Evolutionary conservation across 1,284 basidiomycete species (phyloP), one percentile per base, ranked within the genome.

Genomic region (Tilletiaria anomala): DNA sequence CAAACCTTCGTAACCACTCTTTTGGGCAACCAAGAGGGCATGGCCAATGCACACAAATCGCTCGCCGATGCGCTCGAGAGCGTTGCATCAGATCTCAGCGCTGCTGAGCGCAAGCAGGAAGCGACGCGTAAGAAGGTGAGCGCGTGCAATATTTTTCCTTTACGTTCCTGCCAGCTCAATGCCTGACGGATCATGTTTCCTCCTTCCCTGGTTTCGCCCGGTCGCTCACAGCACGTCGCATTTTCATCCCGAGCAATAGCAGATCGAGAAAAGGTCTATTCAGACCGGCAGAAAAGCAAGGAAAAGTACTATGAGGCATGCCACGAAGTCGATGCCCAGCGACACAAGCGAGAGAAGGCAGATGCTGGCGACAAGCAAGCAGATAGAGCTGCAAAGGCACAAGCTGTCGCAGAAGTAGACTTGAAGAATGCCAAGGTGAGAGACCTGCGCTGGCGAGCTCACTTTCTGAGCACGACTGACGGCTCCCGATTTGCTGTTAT

Each of bases 241-340:
- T n/a, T n/a, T n/a, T n/a, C n/a, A n/a, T n/a, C n/a, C n/a, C n/a
- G n/a, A n/a, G n/a, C n/a, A n/a, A 40, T 58, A 24, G 37, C 45
- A 5, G 56, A 58, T 12, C 46, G 56, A 32, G 56, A 58, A 35
- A 50, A 44, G 37, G 45, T 46, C 10, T 56, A 56, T 31, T 26
- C 40, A 3, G 51, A 53, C 14, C 48, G 52, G 32, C 41, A 45
- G 37, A 58, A 51, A 41, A 47, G 51, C 15, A 58, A 58, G 38
- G 20, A 42, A 17, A 58, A 54, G 37, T 58, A 58, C 37, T 53
- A 58, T 24, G 56, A 58, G 36, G 43, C 47, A 5, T 58, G 56
- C 42, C 42, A 35, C 19, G 56, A 58, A 40, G 43, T 53, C 37
- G 56, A 58, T 12, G 35, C 47, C 5, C 46, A 47, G 14, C 47